Evolutionary conservation across 306 rosid species (phyloP), one percentile per base, ranked within the genome.

Genomic region (Echinosophora koreensis): DNA sequence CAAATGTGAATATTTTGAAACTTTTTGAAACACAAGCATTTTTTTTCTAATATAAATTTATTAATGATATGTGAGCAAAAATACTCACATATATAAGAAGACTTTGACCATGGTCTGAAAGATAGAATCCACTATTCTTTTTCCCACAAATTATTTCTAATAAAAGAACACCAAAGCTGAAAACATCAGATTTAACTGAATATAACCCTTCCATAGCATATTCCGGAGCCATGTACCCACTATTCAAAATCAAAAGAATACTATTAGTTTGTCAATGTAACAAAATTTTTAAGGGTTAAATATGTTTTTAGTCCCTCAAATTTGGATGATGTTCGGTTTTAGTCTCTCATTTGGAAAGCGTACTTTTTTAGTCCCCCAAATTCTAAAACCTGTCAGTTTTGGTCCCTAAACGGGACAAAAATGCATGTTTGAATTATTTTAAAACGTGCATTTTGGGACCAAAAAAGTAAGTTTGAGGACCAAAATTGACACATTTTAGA

Each of bases 181-280:
- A 86, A 63, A 84, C 84, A 66, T 81, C 90, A 2, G 86, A 86
- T 38, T 86, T 86, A 9, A 70, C 55, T 1, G 84, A 86, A 28
- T 77, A 81, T 44, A 83, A 50, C 12, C 87, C 87, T 51, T 74
- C 77, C 86, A 86, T 83, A 5, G 90, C 86, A 66, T 86, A 86
- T 27, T 83, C 84, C 14, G 89, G 87, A 68, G 90, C 74, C 87
- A 88, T 86, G 34, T 89, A 89, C 44, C 90, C 93, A 37, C 88
- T 87, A 52, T 39, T 59, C 0, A 28, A 42, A 61, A 44, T 65
- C 5, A 68, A 76, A 5, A 63, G 1, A 75, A 67, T 6, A 42
- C 0, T 9, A 1, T 27, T 54, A 74, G 63, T 12, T 37, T 14
- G 0, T 63, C 4, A 80, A 35, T 17, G 7, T 44, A 55, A 73